Evolutionary conservation across 2,329 filamentous ascomycete species (phyloP).

Genomic region (Hypoxylon sp.): DNA sequence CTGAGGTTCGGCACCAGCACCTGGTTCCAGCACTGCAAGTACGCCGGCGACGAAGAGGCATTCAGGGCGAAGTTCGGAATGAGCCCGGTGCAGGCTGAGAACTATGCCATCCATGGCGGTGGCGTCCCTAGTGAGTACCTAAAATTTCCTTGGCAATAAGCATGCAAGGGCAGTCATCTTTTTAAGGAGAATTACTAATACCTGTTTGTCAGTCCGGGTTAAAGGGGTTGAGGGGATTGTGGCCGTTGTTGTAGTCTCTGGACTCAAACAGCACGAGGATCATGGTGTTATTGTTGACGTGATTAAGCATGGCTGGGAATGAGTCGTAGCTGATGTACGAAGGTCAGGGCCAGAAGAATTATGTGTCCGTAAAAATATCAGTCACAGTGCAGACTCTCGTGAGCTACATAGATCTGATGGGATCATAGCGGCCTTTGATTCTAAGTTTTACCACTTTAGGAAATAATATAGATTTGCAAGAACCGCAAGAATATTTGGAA

Average conservation of each 20-base stretch:
- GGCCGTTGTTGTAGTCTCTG: slow-evolving; percentile 80
- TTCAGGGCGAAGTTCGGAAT: slow-evolving; percentile 76
- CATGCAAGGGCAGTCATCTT: neutral
- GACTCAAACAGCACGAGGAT: slow-evolving; percentile 80
- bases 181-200: neutral
- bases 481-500: too few relatives aligned
- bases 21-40: slow-evolving; percentile 79
- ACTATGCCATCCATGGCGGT: slow-evolving; percentile 83
- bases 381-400: too few relatives aligned
- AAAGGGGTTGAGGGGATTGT: slow-evolving; percentile 80
- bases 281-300: slow-evolving; percentile 81
- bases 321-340: too few relatives aligned
- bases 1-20: slow-evolving; percentile 76
- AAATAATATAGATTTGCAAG: too few relatives aligned
- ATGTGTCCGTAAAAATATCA: too few relatives aligned
- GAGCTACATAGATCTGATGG: too few relatives aligned
- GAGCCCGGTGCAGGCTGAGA: slow-evolving; percentile 63
- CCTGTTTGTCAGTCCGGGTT: slow-evolving; percentile 64
- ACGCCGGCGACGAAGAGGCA: slow-evolving; percentile 69
- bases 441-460: too few relatives aligned
- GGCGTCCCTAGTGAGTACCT: slow-evolving; percentile 69
- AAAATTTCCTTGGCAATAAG: neutral
- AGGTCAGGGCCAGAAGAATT: too few relatives aligned
- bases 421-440: too few relatives aligned
- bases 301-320: slow-evolving; percentile 64